Evolutionary conservation across 805 yeast genomes (phyloP), one percentile per base, ranked within the genome.

Genomic region (Hanseniaspora valbyensis): DNA sequence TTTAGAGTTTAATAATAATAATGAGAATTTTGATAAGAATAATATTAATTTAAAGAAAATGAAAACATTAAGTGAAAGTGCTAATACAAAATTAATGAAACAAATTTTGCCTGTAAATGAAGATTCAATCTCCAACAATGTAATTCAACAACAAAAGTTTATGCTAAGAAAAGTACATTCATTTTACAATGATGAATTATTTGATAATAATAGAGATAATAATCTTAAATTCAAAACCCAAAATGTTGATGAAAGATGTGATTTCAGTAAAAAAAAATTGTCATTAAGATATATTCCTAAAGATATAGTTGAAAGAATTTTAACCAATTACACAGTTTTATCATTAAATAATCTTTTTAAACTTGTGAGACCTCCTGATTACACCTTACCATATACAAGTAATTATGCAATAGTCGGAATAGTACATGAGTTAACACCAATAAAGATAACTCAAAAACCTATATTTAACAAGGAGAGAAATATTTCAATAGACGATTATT

Each of bases 351-450:
- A 79, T 55, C 61, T 83, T 2, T 71, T 77, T 56, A 81, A 86
- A 1, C 78, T 80, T 55, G 78, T 88, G 1, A 56, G 62, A 26
- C 81, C 92, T 2, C 92, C 95, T 0, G 69, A 75, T 19, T 88
- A 75, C 59, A 61, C 65, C 5, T 83, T 83, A 42, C 95, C 95
- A 0, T 65, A 34, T 9, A 21, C 22, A 22, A n/a, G n/a, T 14
- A n/a, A 39, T 4, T 48, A 25, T 25, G 42, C 44, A 6, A 33
- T 48, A 6, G 42, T 48, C 16, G 51, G 51, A 1, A 33, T 48
- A 14, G 28, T 48, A n/a, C 51, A 48, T 26, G 51, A 48, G 18
- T 14, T 48, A 7, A 19, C n/a, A 3, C 51, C 51, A 13, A 48
- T 48, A 2, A 48, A 48, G 21, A 24, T 40, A 10, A 38, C 32